Base-by-base conservation (phyloP, 73 alveolate genomes). In the Effrenium voratum region DNA sequence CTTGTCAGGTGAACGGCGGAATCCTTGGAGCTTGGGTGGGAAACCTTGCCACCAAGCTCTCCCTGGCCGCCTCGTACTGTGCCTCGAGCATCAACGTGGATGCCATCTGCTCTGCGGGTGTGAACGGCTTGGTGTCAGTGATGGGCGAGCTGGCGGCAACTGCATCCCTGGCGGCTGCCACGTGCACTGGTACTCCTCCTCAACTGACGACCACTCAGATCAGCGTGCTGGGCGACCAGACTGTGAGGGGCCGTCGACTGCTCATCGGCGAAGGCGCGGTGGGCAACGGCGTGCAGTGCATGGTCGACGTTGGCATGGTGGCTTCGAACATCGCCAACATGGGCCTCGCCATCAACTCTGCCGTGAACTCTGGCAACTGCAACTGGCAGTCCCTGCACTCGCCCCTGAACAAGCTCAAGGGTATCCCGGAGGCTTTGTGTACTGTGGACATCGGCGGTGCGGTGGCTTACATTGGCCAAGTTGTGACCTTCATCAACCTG, bases 361-460 rank as follows among this genome's bases (percentile, higher is more conserved):
- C 95, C 24, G 95, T 87, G 85, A 87, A 87, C 43, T 47, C 49
- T 36, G 49, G 49, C 92, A 47, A 49, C 38, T 82, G 92, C 92
- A 82, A 82, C 36, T 28, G 24, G 47, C 36, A 50, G 70, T 49
- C 92, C 15, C 36, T 47, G 49, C 72, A 60, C 40, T 5, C 72
- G 32, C 92, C 92, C 46, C 3, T 47, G 46, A 50, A 47, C 34
- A 73, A 49, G 52, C n/a, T 82, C 52, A 82, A 50, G 92, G 95
- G 95, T 50, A 45, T 90, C 41, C 83, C 66, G 30, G 30, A 50
- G 40, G 63, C 97, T 0, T 59, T 90, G 57, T 90, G 97, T 75
- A 70, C 87, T 13, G 87, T 90, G 46, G 97, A 90, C 97, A 90
- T 90, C 45, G 97, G 87, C 44, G 97, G 97, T 28, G 97, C 97